A percentile compares a stretch with the other conserved stretches of the same genome.
These are phyloP conservation scores for Boletus coccyginus DNA, from an alignment of 768 basidiomycete species.

Conservation along the genomic window DNA sequence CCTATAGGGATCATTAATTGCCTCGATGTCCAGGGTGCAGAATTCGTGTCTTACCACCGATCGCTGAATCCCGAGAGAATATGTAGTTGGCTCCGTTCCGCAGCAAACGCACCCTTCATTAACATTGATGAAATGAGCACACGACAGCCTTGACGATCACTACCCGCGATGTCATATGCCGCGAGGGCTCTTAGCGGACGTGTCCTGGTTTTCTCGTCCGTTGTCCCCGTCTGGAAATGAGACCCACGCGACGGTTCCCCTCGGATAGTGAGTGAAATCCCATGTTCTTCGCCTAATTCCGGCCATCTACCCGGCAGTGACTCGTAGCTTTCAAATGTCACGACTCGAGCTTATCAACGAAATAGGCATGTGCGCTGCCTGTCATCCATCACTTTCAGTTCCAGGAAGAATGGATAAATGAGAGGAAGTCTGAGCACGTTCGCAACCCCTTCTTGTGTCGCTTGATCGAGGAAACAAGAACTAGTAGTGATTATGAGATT, in stretches of 20 bases:
- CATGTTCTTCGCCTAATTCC: conserved; percentile 34
- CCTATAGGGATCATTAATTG: conserved; percentile 19
- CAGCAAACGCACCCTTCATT: conserved; percentile 36
- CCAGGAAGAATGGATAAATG: conserved; percentile 33
- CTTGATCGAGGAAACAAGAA: conserved; percentile 37
- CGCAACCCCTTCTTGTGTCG: conserved; percentile 15
- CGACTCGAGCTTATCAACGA: conserved; percentile 38
- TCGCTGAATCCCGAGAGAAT: conserved; percentile 33
- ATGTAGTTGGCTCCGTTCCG: conserved; percentile 31
- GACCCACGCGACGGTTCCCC: conserved; percentile 40
- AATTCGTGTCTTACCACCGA: conserved; percentile 38
- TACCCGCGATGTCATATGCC: conserved; percentile 41
- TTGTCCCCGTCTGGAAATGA: conserved; percentile 21
- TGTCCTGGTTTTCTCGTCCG: conserved; percentile 32
- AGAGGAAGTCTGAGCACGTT: conserved; percentile 37
- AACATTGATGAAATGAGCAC: conserved; percentile 3
- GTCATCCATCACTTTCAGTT: conserved; percentile 27
- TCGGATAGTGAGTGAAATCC: conserved; percentile 37
- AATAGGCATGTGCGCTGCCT: conserved; percentile 29
- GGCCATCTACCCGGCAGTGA: conserved; percentile 28
- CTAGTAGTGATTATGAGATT: conserved; percentile 43
- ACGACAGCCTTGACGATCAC: conserved; percentile 5
- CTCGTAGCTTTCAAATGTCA: conserved; percentile 2
- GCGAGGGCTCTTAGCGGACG: conserved; percentile 42
- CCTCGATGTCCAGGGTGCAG: conserved; percentile 14